phyloP scores from a whole-genome alignment of 2,329 filamentous ascomycete genomes.

The Dactylellina leptospora region DNA sequence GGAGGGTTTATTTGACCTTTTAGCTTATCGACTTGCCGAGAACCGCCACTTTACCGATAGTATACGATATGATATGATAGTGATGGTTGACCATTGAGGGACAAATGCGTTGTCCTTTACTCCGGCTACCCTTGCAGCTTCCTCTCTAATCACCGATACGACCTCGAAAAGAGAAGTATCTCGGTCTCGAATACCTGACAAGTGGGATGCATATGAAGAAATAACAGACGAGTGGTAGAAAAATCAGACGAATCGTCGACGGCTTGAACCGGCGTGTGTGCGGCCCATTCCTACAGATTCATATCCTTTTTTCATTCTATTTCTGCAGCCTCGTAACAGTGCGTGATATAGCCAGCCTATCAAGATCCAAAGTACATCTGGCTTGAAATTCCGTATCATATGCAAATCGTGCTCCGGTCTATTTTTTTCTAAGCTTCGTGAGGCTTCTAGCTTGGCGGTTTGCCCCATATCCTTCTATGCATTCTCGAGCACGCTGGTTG shows the following conservation, averaged over 20 bases:
- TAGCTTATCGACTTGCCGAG: slow-evolving; percentile 44
- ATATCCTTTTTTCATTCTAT: too few species aligned
- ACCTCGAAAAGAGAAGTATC: slow-evolving; percentile 19
- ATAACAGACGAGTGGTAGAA: slow-evolving; percentile 2
- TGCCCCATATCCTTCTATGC: too few species aligned
- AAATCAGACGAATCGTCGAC: slow-evolving; percentile 45
- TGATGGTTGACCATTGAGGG: slow-evolving; percentile 22
- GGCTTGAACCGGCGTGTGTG: slow-evolving; percentile 45
- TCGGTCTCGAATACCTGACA: slow-evolving; percentile 7
- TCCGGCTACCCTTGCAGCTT: slow-evolving; percentile 12
- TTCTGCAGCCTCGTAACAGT: too few species aligned
- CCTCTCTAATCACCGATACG: slow-evolving; percentile 9
- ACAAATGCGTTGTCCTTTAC: slow-evolving; percentile 31
- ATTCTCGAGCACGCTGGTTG: too few species aligned
- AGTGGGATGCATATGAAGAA: too few species aligned
- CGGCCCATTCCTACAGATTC: too few species aligned
- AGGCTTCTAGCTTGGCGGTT: not conserved
- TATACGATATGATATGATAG: slow-evolving; percentile 37
- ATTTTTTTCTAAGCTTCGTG: not conserved
- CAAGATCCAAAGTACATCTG: slow-evolving; percentile 14
- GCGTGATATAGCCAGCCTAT: too few species aligned
- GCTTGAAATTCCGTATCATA: slow-evolving; percentile 4
- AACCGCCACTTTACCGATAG: slow-evolving; percentile 29
- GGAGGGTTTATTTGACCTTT: slow-evolving; percentile 3
- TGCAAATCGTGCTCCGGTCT: too few species aligned